Conservation (phyloP, 495 filamentous ascomycete genomes). For the Lepidopterella palustris region DNA sequence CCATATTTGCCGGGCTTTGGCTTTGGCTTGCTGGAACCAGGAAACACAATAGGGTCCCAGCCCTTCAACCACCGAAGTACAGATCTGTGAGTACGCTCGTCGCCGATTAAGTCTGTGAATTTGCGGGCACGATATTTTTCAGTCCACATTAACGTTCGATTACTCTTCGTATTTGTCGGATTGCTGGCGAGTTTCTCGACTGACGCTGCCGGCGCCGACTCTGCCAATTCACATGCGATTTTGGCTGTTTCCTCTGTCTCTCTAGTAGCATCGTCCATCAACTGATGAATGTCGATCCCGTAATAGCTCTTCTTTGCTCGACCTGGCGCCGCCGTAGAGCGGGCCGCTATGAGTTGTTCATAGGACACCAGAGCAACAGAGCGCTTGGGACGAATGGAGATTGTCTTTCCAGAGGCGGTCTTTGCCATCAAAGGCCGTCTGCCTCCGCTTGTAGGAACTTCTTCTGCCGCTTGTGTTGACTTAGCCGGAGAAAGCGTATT, state of each 20-base stretch:
- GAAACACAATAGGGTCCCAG: slow-evolving; percentile 92
- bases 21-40: slow-evolving; percentile 55
- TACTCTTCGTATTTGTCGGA: slow-evolving; percentile 6
- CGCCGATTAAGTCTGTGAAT: slow-evolving; percentile 88
- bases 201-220: slow-evolving; percentile 11
- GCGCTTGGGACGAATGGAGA: slow-evolving; percentile 50
- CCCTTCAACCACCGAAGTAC: slow-evolving; percentile 89
- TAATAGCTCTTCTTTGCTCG: slow-evolving; percentile 79
- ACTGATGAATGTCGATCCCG: slow-evolving; percentile 78
- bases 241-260: slow-evolving; percentile 26
- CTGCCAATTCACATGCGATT: background rate
- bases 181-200: slow-evolving; percentile 17
- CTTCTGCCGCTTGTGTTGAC: background rate
- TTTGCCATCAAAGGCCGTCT: slow-evolving; percentile 41
- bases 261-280: slow-evolving; percentile 64
- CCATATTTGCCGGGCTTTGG: slow-evolving; percentile 37
- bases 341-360: slow-evolving; percentile 60
- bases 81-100: slow-evolving; percentile 86
- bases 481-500: slow-evolving; percentile 12
- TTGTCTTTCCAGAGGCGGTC: slow-evolving; percentile 59
- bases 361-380: slow-evolving; percentile 49
- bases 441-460: background rate
- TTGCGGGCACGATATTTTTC: slow-evolving; percentile 69
- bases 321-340: slow-evolving; percentile 61
- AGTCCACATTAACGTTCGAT: slow-evolving; percentile 37